Evolutionary conservation across 495 filamentous ascomycete species (phyloP).

Genomic region (Haplographium delicatum): DNA sequence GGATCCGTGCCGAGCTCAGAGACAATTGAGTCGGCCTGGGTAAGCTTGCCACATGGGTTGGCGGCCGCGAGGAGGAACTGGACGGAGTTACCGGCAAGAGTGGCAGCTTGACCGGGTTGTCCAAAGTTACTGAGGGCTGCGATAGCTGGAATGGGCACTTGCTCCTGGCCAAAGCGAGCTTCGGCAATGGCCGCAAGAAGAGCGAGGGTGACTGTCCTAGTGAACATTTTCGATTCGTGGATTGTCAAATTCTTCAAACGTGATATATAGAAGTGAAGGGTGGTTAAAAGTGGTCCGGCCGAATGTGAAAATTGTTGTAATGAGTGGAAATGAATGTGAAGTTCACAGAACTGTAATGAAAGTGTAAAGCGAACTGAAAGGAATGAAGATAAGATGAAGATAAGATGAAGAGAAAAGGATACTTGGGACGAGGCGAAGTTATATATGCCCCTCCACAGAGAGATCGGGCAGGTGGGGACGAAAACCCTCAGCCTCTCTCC

Average conservation of each 20-base stretch:
- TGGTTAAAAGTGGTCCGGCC: constrained; percentile 16
- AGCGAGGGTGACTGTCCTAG: constrained; percentile 16
- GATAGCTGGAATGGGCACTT: constrained; percentile 21
- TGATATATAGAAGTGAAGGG: constrained; percentile 4
- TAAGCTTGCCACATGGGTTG: constrained; percentile 40
- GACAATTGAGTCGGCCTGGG: constrained; percentile 53
- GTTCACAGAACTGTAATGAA: constrained; percentile 25
- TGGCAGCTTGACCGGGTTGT: constrained; percentile 17
- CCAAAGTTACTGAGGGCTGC: constrained; percentile 11
- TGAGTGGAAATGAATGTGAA: constrained; percentile 19
- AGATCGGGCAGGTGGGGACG: not conserved
- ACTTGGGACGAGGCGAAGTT: not conserved
- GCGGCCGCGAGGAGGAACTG: constrained; percentile 21
- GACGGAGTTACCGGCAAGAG: constrained; percentile 18
- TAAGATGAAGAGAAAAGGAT: not conserved
- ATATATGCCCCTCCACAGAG: constrained; percentile 7
- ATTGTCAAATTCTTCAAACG: constrained; percentile 2
- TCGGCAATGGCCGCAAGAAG: constrained; percentile 19
- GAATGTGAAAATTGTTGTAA: constrained; percentile 6
- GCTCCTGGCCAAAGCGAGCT: constrained; percentile 25
- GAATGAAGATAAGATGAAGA: constrained; percentile 21
- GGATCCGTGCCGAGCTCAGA: constrained; percentile 45
- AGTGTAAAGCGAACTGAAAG: constrained; percentile 12
- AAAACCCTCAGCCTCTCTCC: constrained; percentile 1
- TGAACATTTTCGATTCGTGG: constrained; percentile 10